Conservation (phyloP, 129 eudicot species). For the Escallonia herrerae region DNA sequence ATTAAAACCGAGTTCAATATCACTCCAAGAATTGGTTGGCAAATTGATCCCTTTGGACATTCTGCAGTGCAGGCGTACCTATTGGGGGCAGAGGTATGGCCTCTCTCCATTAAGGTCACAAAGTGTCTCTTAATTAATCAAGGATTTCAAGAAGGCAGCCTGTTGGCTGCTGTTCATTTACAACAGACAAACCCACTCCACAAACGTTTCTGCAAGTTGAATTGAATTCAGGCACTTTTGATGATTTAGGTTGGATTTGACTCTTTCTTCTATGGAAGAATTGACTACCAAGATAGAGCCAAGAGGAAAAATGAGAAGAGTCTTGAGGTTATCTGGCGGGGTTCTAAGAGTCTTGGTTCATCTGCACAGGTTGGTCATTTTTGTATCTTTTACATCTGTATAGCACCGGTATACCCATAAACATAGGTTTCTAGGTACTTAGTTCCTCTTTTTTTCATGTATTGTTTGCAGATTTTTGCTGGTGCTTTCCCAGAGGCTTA, state of each 20-base stretch:
- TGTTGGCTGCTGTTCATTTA: no score
- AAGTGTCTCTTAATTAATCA: not conserved
- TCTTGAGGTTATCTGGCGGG: slow-evolving; percentile 70
- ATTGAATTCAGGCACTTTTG: slow-evolving; percentile 4
- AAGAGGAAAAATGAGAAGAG: slow-evolving; percentile 53
- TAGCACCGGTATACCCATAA: no score
- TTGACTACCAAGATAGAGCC: slow-evolving; percentile 67
- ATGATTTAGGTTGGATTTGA: slow-evolving; percentile 64
- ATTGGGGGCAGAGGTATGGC: slow-evolving; percentile 88
- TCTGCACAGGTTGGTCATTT: slow-evolving; percentile 56
- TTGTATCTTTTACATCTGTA: not conserved
- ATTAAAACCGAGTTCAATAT: slow-evolving; percentile 74
- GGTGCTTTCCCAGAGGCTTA: slow-evolving; percentile 60
- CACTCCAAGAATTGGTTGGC: slow-evolving; percentile 97
- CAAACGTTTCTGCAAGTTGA: slow-evolving; percentile 1
- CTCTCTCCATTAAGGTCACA: slow-evolving; percentile 7
- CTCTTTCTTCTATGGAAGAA: slow-evolving; percentile 56
- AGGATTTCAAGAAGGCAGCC: no score
- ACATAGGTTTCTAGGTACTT: not conserved
- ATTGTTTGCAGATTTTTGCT: slow-evolving; percentile 43
- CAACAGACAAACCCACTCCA: not conserved
- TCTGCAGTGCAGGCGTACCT: slow-evolving; percentile 98
- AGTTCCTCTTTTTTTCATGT: not conserved
- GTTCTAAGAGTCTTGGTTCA: slow-evolving; percentile 57
- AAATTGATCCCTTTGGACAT: slow-evolving; percentile 98